Evolutionary conservation across 1,284 basidiomycete species (phyloP).

Genomic region (Papiliotrema flavescens): DNA sequence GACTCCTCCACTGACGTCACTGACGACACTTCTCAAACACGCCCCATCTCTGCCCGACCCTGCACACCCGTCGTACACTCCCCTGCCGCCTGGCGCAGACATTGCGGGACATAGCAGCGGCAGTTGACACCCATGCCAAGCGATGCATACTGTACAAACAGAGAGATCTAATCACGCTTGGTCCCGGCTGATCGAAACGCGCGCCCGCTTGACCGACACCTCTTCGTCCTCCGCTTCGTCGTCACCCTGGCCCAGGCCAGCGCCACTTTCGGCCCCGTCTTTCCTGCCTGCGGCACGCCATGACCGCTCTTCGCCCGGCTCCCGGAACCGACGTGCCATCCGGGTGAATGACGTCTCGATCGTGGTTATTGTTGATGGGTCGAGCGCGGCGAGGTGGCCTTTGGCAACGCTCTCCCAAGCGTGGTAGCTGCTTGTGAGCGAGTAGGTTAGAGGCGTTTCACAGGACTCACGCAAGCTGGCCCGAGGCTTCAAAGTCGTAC

Average conservation of each 20-base stretch:
- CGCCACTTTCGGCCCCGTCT: slow-evolving; percentile 12
- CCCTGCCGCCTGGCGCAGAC: no score
- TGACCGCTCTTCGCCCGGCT: slow-evolving; percentile 23
- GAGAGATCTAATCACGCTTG: no score
- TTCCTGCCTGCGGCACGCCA: slow-evolving; percentile 14
- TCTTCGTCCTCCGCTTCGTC: slow-evolving; percentile 13
- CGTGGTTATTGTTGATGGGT: slow-evolving; percentile 24
- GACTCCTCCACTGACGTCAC: no score
- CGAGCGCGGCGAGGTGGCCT: slow-evolving; percentile 25
- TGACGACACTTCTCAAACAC: no score
- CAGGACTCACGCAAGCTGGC: slow-evolving; percentile 32
- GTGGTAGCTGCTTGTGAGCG: slow-evolving; percentile 28
- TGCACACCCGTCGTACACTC: no score
- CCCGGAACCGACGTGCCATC: slow-evolving; percentile 32
- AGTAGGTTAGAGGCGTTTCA: not conserved
- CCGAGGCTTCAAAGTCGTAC: slow-evolving; percentile 36
- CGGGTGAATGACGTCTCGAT: slow-evolving; percentile 36
- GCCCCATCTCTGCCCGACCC: no score
- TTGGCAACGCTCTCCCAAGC: slow-evolving; percentile 43
- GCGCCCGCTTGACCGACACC: no score
- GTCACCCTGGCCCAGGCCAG: slow-evolving; percentile 7
- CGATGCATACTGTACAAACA: no score
- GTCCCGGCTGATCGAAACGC: no score
- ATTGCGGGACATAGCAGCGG: no score
- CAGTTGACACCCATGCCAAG: no score